Evolutionary conservation across 805 yeast species (phyloP).

Genomic region (Metschnikowia arizonensis): DNA sequence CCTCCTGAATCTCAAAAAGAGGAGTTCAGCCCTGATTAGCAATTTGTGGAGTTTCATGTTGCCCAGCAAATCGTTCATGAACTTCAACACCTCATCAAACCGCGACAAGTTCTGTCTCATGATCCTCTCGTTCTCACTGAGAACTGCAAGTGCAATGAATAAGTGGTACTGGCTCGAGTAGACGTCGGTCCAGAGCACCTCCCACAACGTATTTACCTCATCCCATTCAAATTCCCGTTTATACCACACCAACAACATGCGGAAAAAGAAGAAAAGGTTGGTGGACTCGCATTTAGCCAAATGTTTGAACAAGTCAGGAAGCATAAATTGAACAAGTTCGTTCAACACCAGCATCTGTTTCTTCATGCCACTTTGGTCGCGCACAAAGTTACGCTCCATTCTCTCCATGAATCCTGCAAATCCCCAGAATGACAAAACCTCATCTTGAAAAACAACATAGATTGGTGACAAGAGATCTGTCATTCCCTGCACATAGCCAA

Average conservation of each 20-base stretch:
- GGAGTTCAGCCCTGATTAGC: conserved; percentile 76
- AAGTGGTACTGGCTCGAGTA: conserved; percentile 84
- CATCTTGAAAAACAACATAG: conserved; percentile 64
- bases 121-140: conserved; percentile 79
- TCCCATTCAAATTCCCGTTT: conserved; percentile 85
- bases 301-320: conserved; percentile 80
- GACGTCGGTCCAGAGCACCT: conserved; percentile 82
- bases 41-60: conserved; percentile 71
- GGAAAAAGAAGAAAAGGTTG: conserved; percentile 86
- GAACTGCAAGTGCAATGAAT: conserved; percentile 82
- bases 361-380: conserved; percentile 92
- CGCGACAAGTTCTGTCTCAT: conserved; percentile 67
- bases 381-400: conserved; percentile 89
- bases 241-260: conserved; percentile 94
- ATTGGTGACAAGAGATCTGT: conserved; percentile 86
- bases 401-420: conserved; percentile 85
- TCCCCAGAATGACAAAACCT: conserved; percentile 81
- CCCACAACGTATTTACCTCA: conserved; percentile 84
- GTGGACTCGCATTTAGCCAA: conserved; percentile 83
- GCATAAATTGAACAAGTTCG: conserved; percentile 83
- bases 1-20: conserved; percentile 75
- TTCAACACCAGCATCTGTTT: conserved; percentile 79
- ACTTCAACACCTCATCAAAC: conserved; percentile 90
- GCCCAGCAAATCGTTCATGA: conserved; percentile 85
- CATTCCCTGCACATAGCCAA: conserved; percentile 99